phyloP scores from a whole-genome alignment of 345 rosid genomes.

The Eucalyptus erythrocorys region DNA sequence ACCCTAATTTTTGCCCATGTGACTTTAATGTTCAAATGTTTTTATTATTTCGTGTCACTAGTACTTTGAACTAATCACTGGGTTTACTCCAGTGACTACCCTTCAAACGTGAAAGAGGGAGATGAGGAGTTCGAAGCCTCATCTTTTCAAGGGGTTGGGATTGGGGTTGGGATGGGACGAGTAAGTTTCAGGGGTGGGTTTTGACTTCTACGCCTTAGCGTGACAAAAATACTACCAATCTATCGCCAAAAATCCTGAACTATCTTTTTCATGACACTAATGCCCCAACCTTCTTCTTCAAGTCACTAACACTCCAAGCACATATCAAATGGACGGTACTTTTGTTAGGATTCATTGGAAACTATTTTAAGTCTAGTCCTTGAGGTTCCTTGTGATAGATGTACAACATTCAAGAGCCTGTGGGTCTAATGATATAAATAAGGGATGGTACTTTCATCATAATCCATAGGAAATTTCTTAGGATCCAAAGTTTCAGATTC shows the following conservation, averaged over 20 bases:
- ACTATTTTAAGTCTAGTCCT: fast-evolving
- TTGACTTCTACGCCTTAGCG: too few relatives aligned
- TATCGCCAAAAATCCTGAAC: fast-evolving
- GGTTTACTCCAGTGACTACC: too few relatives aligned
- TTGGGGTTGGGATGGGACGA: too few relatives aligned
- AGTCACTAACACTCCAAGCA: not conserved
- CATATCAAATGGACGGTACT: fast-evolving
- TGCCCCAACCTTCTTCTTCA: not conserved
- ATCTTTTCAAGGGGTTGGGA: too few relatives aligned
- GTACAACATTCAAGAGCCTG: fast-evolving
- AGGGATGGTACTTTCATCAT: fast-evolving
- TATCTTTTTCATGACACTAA: too few relatives aligned
- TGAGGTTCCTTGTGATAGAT: too few relatives aligned
- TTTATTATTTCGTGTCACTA: fast-evolving
- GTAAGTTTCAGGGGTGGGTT: too few relatives aligned
- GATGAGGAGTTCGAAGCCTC: too few relatives aligned
- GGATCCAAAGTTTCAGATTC: fast-evolving
- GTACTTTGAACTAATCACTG: fast-evolving
- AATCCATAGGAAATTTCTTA: too few relatives aligned
- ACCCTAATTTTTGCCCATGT: fast-evolving
- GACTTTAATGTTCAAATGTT: not conserved
- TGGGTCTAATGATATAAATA: too few relatives aligned
- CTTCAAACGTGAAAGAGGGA: too few relatives aligned
- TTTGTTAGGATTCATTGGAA: too few relatives aligned
- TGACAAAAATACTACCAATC: fast-evolving